Percentiles rank a stretch among this genome's conserved stretches.
Conservation (phyloP, 108 stramenopile species). For the Epithemia pelagica region DNA sequence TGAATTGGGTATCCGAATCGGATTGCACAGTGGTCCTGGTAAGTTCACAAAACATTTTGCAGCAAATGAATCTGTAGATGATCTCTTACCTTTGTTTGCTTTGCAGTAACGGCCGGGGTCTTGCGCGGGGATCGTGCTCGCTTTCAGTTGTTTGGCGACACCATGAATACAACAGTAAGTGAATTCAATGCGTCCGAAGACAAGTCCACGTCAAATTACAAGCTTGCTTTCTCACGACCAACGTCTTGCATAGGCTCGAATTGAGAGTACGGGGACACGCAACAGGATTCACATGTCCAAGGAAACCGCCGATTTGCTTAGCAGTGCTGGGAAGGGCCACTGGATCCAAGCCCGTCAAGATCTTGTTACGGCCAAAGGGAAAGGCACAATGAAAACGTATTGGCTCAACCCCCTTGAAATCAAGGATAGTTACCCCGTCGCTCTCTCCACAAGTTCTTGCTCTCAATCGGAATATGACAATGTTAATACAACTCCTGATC, state of each 20-base stretch:
- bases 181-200: too few species aligned
- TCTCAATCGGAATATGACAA: neutral
- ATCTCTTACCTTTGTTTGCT: too few species aligned
- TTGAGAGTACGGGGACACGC: slow-evolving; percentile 1
- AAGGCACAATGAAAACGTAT: slow-evolving; percentile 11
- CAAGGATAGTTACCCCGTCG: neutral
- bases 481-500: neutral
- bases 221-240: too few species aligned
- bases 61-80: too few species aligned
- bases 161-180: slow-evolving; percentile 1
- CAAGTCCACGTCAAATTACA: too few species aligned
- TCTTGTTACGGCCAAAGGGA: slow-evolving; percentile 13
- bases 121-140: slow-evolving; percentile 4
- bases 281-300: slow-evolving; percentile 8
- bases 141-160: slow-evolving; percentile 4
- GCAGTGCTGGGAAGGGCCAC: slow-evolving; percentile 2
- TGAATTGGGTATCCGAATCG: slow-evolving; percentile 1
- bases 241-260: slow-evolving; percentile 2
- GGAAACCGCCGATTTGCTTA: slow-evolving; percentile 6
- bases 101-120: slow-evolving; percentile 1
- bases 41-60: neutral
- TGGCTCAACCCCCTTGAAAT: slow-evolving; percentile 2
- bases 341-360: slow-evolving; percentile 8
- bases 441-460: neutral
- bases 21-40: neutral